Percentiles rank a stretch among this genome's conserved stretches.
Conservation (phyloP, 345 rosid species). For the Tarenaya hassleriana region DNA sequence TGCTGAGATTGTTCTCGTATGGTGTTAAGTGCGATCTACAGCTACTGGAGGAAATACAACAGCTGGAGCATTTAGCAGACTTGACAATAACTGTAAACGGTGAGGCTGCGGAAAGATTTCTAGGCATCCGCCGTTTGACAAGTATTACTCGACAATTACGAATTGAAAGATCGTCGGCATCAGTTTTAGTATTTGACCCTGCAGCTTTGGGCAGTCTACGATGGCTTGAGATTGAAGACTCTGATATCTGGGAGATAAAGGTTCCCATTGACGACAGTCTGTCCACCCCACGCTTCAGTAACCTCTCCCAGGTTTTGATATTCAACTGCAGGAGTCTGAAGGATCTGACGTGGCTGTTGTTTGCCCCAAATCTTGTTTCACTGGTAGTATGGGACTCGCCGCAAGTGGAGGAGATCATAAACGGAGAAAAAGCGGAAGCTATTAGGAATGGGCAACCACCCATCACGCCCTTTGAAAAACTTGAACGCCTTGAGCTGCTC, state of each 20-base stretch:
- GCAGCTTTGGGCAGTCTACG: not conserved
- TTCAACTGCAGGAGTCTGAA: not conserved
- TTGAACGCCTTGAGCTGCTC: not conserved
- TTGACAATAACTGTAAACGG: not conserved
- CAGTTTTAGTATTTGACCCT: too few relatives aligned
- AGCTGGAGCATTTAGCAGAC: not conserved
- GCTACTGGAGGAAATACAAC: not conserved
- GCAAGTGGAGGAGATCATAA: slow-evolving; percentile 6
- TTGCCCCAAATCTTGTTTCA: not conserved
- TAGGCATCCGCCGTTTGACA: not conserved
- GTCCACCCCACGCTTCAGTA: not conserved
- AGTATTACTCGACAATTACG: slow-evolving; percentile 10
- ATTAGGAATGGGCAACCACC: not conserved
- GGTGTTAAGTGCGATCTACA: not conserved
- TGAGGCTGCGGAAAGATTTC: not conserved
- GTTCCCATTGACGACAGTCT: slow-evolving; percentile 1
- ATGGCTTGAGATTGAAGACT: not conserved
- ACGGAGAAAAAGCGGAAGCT: not conserved
- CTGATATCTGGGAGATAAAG: slow-evolving; percentile 11
- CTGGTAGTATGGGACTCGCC: not conserved
- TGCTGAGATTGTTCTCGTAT: not conserved
- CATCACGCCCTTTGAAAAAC: not conserved
- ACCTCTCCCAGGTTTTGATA: not conserved
- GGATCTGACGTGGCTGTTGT: slow-evolving; percentile 14
- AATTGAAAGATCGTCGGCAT: not conserved